phyloP scores from a whole-genome alignment of 2,329 filamentous ascomycete genomes.

The Falciphora oryzae region DNA sequence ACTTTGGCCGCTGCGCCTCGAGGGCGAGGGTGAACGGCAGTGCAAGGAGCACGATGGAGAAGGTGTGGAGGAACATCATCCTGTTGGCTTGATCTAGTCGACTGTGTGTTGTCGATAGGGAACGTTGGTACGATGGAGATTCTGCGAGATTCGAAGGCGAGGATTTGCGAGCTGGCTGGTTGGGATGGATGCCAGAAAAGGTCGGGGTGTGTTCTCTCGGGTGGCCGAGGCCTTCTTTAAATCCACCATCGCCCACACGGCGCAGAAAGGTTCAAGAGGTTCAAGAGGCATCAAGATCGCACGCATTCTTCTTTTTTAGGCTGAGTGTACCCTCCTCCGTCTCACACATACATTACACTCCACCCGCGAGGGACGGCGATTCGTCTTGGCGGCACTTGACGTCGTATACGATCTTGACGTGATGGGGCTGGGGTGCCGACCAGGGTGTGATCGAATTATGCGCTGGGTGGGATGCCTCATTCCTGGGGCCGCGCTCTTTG shows the following conservation, averaged over 20 bases:
- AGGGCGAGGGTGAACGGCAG: neutral
- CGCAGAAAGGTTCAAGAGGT: neutral
- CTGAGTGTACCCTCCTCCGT: neutral
- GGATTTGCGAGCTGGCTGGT: neutral
- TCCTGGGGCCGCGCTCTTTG: neutral
- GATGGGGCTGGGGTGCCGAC: no score
- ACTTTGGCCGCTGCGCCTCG: neutral
- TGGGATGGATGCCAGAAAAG: neutral
- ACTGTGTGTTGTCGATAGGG: neutral
- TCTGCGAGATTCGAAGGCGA: neutral
- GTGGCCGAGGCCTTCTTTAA: neutral
- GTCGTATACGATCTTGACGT: neutral
- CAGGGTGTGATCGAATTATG: no score
- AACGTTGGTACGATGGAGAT: neutral
- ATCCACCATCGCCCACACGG: neutral
- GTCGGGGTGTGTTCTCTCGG: neutral
- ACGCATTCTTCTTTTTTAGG: neutral
- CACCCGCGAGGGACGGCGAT: neutral
- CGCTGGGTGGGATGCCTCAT: no score
- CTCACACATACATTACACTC: neutral
- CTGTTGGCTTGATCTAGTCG: neutral
- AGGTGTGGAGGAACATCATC: neutral
- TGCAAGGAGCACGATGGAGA: neutral
- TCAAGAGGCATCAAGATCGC: neutral
- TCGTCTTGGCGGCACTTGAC: neutral